These are phyloP conservation scores for Cardamine occulta DNA, from an alignment of 345 rosid species.

Conservation along the genomic window DNA sequence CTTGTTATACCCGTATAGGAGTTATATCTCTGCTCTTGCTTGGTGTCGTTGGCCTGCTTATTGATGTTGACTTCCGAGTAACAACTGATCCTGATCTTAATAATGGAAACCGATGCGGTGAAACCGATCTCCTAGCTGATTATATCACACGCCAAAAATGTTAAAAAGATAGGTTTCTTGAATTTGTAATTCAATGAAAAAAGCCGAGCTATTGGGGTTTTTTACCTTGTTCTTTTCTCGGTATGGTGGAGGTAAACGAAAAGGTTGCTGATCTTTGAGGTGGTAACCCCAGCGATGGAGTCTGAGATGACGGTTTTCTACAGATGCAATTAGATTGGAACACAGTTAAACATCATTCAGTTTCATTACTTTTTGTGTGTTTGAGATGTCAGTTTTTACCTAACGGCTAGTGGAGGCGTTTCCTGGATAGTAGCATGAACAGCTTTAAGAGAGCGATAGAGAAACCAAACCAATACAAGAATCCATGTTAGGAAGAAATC, in stretches of 20 bases:
- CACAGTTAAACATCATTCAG: background rate
- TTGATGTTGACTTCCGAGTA: conserved; percentile 59
- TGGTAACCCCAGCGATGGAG: conserved; percentile 63
- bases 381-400: conserved; percentile 49
- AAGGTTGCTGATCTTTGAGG: conserved; percentile 72
- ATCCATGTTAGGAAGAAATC: background rate
- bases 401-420: conserved; percentile 54
- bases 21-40: conserved; percentile 64
- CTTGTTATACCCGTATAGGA: conserved; percentile 63
- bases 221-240: conserved; percentile 66
- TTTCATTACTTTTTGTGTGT: background rate
- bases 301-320: conserved; percentile 74
- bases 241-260: conserved; percentile 69
- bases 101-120: conserved; percentile 82
- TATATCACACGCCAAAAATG: conserved; percentile 12
- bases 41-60: conserved; percentile 70
- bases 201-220: background rate
- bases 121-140: conserved; percentile 73
- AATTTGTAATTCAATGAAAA: background rate
- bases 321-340: conserved; percentile 14
- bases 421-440: conserved; percentile 79
- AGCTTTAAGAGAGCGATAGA: conserved; percentile 48
- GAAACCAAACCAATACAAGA: conserved; percentile 22
- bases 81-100: conserved; percentile 72
- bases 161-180: background rate